Evolutionary conservation across 371 early-diverging fungal species (phyloP), one percentile per base, ranked within the genome.

Genomic region (Mucor velutinosus): DNA sequence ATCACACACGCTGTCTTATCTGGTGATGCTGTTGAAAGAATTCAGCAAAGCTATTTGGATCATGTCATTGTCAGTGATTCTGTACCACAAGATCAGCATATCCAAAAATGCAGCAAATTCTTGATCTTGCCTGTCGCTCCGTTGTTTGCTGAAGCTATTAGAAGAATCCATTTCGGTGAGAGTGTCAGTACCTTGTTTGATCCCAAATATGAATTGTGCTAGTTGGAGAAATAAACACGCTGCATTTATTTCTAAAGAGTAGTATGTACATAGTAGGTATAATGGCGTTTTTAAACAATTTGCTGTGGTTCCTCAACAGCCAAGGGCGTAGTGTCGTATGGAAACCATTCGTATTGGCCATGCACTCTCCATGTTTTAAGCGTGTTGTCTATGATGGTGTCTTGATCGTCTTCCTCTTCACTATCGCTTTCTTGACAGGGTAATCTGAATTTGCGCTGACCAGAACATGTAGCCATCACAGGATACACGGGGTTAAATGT

Each of bases 91-190:
- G 89, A 88, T n/a, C 90, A 91, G 53, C 91, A 95, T 66, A 69
- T 86, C 56, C 71, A 68, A 10, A 74, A 71, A 39, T 90, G 89
- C 73, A 66, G 84, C 47, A 96, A 96, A 76, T 78, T 98, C 33
- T 76, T 82, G 21, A 88, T 89, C 4, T 91, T 97, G 67, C 92
- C 95, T 74, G 89, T 97, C 25, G 88, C 95, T 15, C 82, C 93
- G 1, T 89, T 92, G n/a, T 92, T 99, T 73, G 92, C 94, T 32
- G 99, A 97, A 76, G 96, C 97, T 15, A 96, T 97, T 69, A 87
- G 99, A 39, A 81, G 99, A 65, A 96, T 93, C 23, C 97, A 97
- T 80, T 92, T 96, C 74, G 99, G 99, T 60, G 99, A 99, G 81
- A 90, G 90, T 63, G 91, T 98, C 37, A 89, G 91, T 65, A 92